These are phyloP conservation scores for Colletotrichum sp. DNA, from an alignment of 2,329 filamentous ascomycete species.

Conservation along the genomic window DNA sequence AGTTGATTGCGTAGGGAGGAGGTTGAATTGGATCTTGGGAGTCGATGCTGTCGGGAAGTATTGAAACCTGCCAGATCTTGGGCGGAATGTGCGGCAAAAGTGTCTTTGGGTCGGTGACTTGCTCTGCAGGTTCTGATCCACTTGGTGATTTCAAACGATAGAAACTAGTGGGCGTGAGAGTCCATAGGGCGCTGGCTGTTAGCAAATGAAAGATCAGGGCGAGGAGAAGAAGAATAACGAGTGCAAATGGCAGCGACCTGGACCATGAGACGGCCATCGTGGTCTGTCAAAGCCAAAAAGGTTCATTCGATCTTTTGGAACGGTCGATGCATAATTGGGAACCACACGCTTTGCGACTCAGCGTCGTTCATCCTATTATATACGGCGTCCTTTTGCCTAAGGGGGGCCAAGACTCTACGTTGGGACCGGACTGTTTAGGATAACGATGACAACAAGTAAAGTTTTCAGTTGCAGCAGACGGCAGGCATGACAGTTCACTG, in stretches of 20 bases:
- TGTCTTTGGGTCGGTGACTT: background rate
- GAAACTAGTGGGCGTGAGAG: background rate
- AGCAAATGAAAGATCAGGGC: background rate
- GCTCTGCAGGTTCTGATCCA: background rate
- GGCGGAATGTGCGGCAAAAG: background rate
- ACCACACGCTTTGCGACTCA: background rate
- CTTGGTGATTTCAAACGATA: background rate
- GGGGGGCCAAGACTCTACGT: background rate
- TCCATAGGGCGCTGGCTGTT: background rate
- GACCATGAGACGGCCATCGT: background rate
- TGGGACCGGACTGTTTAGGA: background rate
- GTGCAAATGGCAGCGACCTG: background rate
- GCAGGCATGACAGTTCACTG: background rate
- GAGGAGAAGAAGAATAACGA: background rate
- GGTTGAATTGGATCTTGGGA: background rate
- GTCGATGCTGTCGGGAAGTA: background rate
- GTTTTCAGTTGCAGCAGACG: background rate
- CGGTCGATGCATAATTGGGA: background rate
- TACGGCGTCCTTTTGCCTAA: background rate
- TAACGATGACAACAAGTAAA: background rate
- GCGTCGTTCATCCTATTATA: background rate
- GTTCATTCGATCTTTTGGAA: background rate
- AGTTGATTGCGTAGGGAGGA: background rate
- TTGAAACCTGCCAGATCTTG: background rate
- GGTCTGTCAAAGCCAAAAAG: background rate